Base-by-base conservation (phyloP, 352 stramenopile genomes). In the Thalassiosira allenii region DNA sequence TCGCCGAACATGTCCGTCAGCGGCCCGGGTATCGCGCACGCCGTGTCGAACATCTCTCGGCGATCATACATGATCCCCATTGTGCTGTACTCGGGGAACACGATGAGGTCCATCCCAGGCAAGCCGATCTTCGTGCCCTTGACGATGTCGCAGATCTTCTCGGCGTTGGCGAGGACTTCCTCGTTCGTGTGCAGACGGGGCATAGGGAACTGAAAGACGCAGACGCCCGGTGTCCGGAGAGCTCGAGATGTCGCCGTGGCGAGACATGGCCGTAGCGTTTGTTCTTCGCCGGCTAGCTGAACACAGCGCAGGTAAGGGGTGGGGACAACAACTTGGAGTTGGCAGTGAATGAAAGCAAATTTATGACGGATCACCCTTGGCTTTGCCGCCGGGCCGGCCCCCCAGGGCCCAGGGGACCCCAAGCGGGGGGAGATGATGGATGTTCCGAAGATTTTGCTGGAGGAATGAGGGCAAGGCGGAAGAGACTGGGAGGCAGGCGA, bases 51-150 rank as follows among this genome's bases (percentile, higher is more conserved):
- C 88, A 93, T 93, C 81, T 93, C 88, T 44, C 91, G 47, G 12
- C 77, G 66, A 77, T 93, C 88, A 58, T 93, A 93, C 88, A 93
- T 93, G 56, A 93, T 93, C 2, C 88, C 88, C 81, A 91, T 91
- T 5, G 88, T 93, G 2, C 62, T 84, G 62, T 93, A 93, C 62
- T 93, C 88, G 1, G 88, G 88, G 70, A 93, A 93, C 11, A 93
- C 75, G 71, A 93, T 91, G 3, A 93, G 52, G 32, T 93, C 88
- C 85, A 93, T 91, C 33, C 88, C 88, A 17, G 88, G 88, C 1
- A 93, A 47, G 37, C 88, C 88, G 17, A 83, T 79, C 56, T 92
- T 92, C 2, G 77, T 81, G 2, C 88, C 88, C 49, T 89, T 91
- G 41, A 92, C 85, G 64, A 91, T 87, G 1, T 91, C 85, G 61